Evolutionary conservation across 2,329 filamentous ascomycete genomes (phyloP).

Genomic region (Metarhizium robertsii): DNA sequence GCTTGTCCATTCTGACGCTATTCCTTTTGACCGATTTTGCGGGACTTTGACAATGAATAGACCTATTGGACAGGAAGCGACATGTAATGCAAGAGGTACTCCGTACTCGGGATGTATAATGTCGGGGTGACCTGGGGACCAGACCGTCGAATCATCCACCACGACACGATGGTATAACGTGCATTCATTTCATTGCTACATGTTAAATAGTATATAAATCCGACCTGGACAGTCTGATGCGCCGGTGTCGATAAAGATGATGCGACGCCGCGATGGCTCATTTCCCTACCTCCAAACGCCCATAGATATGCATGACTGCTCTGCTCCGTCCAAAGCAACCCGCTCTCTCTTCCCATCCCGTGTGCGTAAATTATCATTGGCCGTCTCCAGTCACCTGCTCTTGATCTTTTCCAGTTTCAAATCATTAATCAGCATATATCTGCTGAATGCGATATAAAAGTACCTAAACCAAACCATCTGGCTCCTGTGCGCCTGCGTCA

Average conservation of each 20-base stretch:
- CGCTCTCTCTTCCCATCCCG: neutral
- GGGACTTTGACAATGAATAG: too few species aligned
- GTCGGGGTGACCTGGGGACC: neutral
- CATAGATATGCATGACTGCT: neutral
- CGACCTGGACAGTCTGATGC: neutral
- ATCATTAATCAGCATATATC: constrained; percentile 96
- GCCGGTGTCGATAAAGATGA: neutral
- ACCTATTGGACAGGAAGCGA: too few species aligned
- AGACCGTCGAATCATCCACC: neutral
- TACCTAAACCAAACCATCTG: constrained; percentile 99
- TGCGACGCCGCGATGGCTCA: constrained; percentile 16
- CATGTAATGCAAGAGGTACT: too few species aligned
- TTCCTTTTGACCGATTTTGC: too few species aligned
- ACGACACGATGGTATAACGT: neutral
- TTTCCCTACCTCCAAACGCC: constrained; percentile 1
- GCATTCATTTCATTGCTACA: neutral
- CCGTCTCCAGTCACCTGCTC: constrained; percentile 5
- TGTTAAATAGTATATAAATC: neutral
- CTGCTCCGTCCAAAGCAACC: neutral
- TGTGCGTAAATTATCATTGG: neutral
- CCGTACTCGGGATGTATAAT: too few species aligned
- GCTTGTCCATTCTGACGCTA: too few species aligned
- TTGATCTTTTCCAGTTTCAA: constrained; percentile 45
- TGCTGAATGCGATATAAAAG: constrained; percentile 83
- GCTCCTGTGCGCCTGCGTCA: constrained; percentile 83